phyloP scores from a whole-genome alignment of 768 basidiomycete species.

The Naganishia kalamii region DNA sequence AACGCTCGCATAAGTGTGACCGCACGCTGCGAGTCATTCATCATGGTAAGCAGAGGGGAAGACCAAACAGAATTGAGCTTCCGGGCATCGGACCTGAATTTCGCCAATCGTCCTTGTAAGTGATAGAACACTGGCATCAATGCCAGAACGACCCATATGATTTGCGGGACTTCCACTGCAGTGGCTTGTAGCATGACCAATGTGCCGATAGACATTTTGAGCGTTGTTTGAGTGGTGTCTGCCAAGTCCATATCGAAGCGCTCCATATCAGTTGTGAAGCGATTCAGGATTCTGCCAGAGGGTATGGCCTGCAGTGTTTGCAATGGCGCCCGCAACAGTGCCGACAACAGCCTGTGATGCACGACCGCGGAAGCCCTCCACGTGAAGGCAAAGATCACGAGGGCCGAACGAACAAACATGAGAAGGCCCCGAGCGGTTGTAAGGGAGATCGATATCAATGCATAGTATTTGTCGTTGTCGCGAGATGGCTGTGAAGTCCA shows the following conservation, averaged over 20 bases:
- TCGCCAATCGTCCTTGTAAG: conserved; percentile 45
- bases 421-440: not conserved
- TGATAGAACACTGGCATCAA: conserved; percentile 23
- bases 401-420: not conserved
- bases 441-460: not conserved
- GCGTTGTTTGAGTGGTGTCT: conserved; percentile 31
- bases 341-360: conserved; percentile 18
- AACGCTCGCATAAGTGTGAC: conserved; percentile 60
- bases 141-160: conserved; percentile 47
- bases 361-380: conserved; percentile 17
- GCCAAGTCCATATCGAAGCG: conserved; percentile 31
- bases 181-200: conserved; percentile 36
- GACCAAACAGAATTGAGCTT: conserved; percentile 10
- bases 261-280: conserved; percentile 36
- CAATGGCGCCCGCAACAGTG: not conserved
- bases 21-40: conserved; percentile 59
- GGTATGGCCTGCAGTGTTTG: conserved; percentile 6
- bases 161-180: conserved; percentile 21
- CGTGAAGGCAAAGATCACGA: conserved; percentile 7
- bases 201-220: conserved; percentile 39
- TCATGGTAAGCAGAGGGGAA: conserved; percentile 53
- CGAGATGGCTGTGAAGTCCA: not conserved
- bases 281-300: conserved; percentile 32
- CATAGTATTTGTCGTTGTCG: conserved; percentile 3
- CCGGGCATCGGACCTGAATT: conserved; percentile 47